Evolutionary conservation across 768 basidiomycete genomes (phyloP).

Genomic region (Tylopilus subfusipes): DNA sequence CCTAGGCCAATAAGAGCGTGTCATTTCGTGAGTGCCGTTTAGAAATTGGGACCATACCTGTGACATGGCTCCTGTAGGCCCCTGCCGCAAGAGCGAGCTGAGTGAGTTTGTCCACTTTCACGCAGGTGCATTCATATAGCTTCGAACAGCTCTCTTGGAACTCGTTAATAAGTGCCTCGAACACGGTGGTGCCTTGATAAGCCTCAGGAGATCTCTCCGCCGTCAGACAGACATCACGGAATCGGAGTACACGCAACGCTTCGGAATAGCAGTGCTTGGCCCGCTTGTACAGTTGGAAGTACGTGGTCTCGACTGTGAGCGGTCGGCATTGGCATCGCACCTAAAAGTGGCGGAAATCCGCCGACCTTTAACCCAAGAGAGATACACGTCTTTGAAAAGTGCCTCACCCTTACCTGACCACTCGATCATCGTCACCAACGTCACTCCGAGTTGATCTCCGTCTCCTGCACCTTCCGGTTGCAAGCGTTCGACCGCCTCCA

Average conservation of each 20-base stretch:
- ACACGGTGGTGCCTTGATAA: conserved; percentile 25
- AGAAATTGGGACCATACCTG: conserved; percentile 44
- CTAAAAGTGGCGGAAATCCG: background rate
- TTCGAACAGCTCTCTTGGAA: conserved; percentile 68
- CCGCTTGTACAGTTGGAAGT: conserved; percentile 82
- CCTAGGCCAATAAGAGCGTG: conserved; percentile 31
- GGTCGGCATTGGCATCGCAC: background rate
- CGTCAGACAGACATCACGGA: conserved; percentile 63
- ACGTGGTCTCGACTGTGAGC: conserved; percentile 59
- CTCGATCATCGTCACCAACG: conserved; percentile 69
- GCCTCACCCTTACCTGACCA: conserved; percentile 54
- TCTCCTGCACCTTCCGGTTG: conserved; percentile 38
- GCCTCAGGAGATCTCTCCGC: conserved; percentile 25
- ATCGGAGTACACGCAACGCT: conserved; percentile 74
- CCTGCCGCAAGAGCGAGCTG: conserved; percentile 63
- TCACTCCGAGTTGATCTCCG: conserved; percentile 56
- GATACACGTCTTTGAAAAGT: conserved; percentile 62
- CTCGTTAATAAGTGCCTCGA: conserved; percentile 67
- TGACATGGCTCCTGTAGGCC: conserved; percentile 79
- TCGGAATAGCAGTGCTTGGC: conserved; percentile 80
- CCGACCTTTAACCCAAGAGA: conserved; percentile 79
- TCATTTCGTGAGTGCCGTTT: background rate
- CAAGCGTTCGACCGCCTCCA: conserved; percentile 49
- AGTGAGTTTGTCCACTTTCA: conserved; percentile 71
- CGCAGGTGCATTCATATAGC: conserved; percentile 76